Base-by-base conservation (phyloP, 805 yeast species). In the Yarrowia hollandica region DNA sequence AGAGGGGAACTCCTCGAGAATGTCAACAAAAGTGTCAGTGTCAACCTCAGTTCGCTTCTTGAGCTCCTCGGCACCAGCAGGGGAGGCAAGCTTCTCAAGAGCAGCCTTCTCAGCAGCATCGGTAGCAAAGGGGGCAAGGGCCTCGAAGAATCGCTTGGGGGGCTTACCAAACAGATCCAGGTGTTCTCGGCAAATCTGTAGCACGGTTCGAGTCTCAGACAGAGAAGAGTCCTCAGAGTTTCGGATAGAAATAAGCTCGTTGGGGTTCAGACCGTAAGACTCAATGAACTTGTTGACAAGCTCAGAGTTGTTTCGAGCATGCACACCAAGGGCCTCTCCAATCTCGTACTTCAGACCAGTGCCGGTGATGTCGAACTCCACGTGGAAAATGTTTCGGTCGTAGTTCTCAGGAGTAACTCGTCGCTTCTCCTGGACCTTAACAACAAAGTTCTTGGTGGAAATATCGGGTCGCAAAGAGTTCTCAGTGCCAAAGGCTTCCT, bases 261-360 rank as follows among this genome's bases (percentile, higher is more conserved):
- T 79, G 54, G 86, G 84, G 61, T 86, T 78, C 60, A 90, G 76
- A 2, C 88, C 90, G 69, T 90, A 92, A 68, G 76, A 79, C 18
- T 76, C 67, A 65, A 92, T 79, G 73, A 92, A 92, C 64, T 79
- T 78, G 42, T 77, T 80, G 57, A 91, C 96, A 34, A 76, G 79
- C 15, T 75, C 79, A 37, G 78, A 71, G 66, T 83, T 80, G 76
- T 92, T 92, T 69, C 92, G 84, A 50, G 96, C 97, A 68, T 92
- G 97, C 62, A 92, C 82, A 68, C 98, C 98, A 62, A 92, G 81
- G 18, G 98, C 97, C 78, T 92, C 98, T 71, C 98, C 98, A 69
- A 92, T 90, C 64, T 85, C 94, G 71, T 92, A 92, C 52, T 83
- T 88, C 69, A 92, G 78, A 22, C 96, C 97, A 33, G 97, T 90